These are phyloP conservation scores for Tuber umbilicatum DNA, from an alignment of 495 filamentous ascomycete species.

Conservation along the genomic window DNA sequence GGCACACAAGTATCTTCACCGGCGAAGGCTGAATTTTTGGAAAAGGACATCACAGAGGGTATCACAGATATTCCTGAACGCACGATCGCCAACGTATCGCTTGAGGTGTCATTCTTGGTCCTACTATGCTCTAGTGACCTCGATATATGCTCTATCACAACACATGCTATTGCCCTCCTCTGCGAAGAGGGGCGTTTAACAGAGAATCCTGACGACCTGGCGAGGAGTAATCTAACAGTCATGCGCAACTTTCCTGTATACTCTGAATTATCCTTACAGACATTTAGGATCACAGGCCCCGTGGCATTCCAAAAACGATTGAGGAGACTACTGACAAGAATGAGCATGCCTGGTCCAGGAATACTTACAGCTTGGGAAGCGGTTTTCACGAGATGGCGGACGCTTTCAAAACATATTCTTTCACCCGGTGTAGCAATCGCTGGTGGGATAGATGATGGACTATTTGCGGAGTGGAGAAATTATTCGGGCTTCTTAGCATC, in stretches of 20 bases:
- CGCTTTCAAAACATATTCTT: constrained; percentile 55
- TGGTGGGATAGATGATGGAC: constrained; percentile 50
- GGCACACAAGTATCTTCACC: not conserved
- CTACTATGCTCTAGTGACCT: constrained; percentile 59
- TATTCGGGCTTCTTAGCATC: constrained; percentile 61
- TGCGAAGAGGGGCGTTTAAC: constrained; percentile 55
- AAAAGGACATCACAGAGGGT: constrained; percentile 34
- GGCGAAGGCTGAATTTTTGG: not conserved
- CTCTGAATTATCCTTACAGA: constrained; percentile 55
- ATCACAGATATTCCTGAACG: constrained; percentile 41
- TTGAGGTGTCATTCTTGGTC: constrained; percentile 56
- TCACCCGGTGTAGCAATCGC: constrained; percentile 43
- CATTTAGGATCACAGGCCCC: constrained; percentile 58
- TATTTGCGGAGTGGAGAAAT: constrained; percentile 59
- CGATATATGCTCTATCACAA: constrained; percentile 56
- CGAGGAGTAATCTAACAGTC: constrained; percentile 49
- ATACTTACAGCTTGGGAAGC: constrained; percentile 60
- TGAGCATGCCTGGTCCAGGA: constrained; percentile 54
- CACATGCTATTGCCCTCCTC: constrained; percentile 56
- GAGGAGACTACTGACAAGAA: constrained; percentile 52
- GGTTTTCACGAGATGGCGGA: constrained; percentile 56
- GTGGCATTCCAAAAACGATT: constrained; percentile 62
- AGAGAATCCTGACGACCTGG: constrained; percentile 48
- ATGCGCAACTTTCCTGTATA: constrained; percentile 57
- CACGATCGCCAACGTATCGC: constrained; percentile 41